phyloP scores from a whole-genome alignment of 208 protist genomes.

The Crithidia fasciculata region DNA sequence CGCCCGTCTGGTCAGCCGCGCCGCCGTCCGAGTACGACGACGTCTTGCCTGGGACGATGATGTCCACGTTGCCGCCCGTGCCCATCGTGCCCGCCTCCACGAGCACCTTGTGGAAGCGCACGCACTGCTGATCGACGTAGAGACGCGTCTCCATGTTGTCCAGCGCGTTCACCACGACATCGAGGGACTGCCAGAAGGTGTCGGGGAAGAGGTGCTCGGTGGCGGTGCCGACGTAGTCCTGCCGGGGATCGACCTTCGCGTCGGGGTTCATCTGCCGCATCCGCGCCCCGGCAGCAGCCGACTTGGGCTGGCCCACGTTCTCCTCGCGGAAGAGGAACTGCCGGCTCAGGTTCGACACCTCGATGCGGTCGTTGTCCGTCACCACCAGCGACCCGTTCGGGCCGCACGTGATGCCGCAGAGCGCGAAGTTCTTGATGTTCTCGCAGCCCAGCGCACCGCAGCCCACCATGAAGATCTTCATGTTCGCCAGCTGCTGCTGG shows the following conservation, averaged over 20 bases:
- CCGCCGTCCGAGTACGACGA: constrained; percentile 97
- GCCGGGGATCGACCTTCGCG: constrained; percentile 75
- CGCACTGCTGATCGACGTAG: constrained; percentile 96
- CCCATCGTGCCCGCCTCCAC: constrained; percentile 99
- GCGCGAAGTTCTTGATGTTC: constrained; percentile 99
- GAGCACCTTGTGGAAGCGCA: constrained; percentile 97
- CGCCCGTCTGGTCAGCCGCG: constrained; percentile 96
- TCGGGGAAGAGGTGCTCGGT: constrained; percentile 97
- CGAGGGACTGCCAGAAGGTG: constrained; percentile 95
- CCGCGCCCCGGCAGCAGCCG: constrained; percentile 89
- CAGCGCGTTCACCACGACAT: constrained; percentile 98
- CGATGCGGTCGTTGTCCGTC: constrained; percentile 99
- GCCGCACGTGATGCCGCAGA: constrained; percentile 97
- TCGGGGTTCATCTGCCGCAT: constrained; percentile 96
- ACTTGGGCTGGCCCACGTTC: constrained; percentile 98
- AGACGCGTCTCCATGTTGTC: constrained; percentile 99
- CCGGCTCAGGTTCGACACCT: constrained; percentile 99
- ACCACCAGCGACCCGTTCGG: constrained; percentile 87
- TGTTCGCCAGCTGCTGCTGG: constrained; percentile 60
- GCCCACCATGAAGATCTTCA: constrained; percentile 96
- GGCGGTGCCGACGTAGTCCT: constrained; percentile 94
- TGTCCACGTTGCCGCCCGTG: constrained; percentile 98
- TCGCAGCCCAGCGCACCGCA: constrained; percentile 99
- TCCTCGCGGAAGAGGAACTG: constrained; percentile 99
- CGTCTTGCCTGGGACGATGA: constrained; percentile 97